Evolutionary conservation across 2,329 filamentous ascomycete genomes (phyloP), one percentile per base, ranked within the genome.

Genomic region (Fusarium annulatum): DNA sequence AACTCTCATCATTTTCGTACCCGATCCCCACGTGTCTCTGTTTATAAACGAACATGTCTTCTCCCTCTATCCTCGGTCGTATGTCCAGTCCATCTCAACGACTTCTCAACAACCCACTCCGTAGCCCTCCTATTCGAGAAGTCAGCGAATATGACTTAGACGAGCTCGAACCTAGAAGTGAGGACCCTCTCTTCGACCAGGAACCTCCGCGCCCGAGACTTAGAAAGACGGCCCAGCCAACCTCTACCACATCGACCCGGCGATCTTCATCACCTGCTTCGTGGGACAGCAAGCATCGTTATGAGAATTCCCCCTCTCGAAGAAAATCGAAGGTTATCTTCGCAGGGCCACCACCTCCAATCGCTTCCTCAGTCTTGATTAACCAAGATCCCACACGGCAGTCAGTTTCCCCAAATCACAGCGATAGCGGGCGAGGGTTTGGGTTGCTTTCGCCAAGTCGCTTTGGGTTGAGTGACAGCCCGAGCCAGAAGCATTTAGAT

Each of bases 291-390:
- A 78, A 75, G 55, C 73, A 69, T 55, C 82, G 77, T 69, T 79
- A 77, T 34, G 69, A 72, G 11, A 79, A 74, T 18, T 82, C 83
- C 3, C 72, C 79, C 15, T 81, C 81, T 10, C 82, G 80, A 60
- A 69, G 67, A 28, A 82, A 77, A 55, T 73, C 73, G 14, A 81
- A 77, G 18, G 67, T 79, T 7, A 81, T 88, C 49, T 88, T 88
- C 64, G 76, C 80, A 5, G 86, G 86, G 2, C 87, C 87, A 1
- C 87, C 87, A 1, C 86, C 87, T 2, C 87, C 87, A 8, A 88
- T 89, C 63, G 82, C 85, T 10, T 87, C 87, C 0, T 80, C 82
- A 7, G 65, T 85, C 26, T 61, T 85, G 5, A 74, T 72, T n/a
- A 72, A 66, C 56, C 71, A 74, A 11, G 60, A 61, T 16, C 30